Evolutionary conservation across 2,329 filamentous ascomycete species (phyloP).

Genomic region (Emericellopsis atlantica): DNA sequence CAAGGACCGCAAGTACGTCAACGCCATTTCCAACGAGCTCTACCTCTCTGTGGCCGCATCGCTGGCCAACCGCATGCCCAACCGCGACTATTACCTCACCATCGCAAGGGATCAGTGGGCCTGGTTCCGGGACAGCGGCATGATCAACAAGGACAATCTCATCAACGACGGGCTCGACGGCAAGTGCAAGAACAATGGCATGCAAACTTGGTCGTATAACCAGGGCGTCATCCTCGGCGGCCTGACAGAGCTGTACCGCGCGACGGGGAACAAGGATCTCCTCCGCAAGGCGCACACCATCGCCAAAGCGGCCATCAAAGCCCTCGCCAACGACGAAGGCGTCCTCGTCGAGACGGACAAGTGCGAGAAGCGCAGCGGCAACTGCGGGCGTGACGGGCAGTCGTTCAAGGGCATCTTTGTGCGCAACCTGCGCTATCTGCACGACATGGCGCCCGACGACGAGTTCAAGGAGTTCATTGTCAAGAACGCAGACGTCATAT

Average conservation of each 20-base stretch:
- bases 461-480: slow-evolving; percentile 4
- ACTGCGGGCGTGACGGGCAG: slow-evolving; percentile 35
- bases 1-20: slow-evolving; percentile 36
- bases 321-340: slow-evolving; percentile 28
- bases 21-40: slow-evolving; percentile 34
- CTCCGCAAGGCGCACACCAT: slow-evolving; percentile 30
- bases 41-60: not conserved
- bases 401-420: slow-evolving; percentile 66
- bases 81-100: slow-evolving; percentile 26
- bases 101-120: slow-evolving; percentile 37
- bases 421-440: slow-evolving; percentile 42
- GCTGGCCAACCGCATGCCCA: slow-evolving; percentile 24
- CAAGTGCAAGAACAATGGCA: slow-evolving; percentile 37
- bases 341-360: slow-evolving; percentile 28
- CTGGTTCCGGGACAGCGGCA: slow-evolving; percentile 36
- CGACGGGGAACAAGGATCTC: slow-evolving; percentile 27
- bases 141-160: slow-evolving; percentile 36
- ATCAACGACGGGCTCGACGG: slow-evolving; percentile 38
- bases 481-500: slow-evolving; percentile 6
- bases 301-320: slow-evolving; percentile 36
- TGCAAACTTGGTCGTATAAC: slow-evolving; percentile 42
- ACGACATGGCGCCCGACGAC: slow-evolving; percentile 2
- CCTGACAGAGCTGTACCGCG: slow-evolving; percentile 35
- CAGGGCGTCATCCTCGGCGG: slow-evolving; percentile 45
- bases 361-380: slow-evolving; percentile 17